These are phyloP conservation scores for Fusarium guadeloupense DNA, from an alignment of 2,329 filamentous ascomycete species.

Conservation along the genomic window DNA sequence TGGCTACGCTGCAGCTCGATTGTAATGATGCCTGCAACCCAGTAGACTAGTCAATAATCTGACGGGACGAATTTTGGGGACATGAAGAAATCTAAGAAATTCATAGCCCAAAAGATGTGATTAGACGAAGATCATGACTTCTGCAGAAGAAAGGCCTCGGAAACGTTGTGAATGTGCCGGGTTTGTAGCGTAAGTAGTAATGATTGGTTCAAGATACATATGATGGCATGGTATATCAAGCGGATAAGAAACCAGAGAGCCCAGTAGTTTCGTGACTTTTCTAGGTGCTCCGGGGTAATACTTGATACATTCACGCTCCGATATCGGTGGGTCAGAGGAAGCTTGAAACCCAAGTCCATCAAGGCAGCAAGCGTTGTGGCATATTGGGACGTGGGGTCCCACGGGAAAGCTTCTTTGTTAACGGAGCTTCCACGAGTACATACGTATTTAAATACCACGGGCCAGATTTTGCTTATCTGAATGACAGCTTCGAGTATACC, in stretches of 20 bases:
- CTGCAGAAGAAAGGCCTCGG: conserved; percentile 17
- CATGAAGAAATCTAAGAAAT: conserved; percentile 7
- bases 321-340: conserved; percentile 8
- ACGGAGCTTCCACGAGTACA: background rate
- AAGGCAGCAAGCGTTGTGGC: background rate
- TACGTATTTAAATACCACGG: background rate
- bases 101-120: conserved; percentile 4
- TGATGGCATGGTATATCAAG: conserved; percentile 14
- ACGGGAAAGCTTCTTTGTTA: background rate
- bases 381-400: background rate
- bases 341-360: conserved; percentile 8
- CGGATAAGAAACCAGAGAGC: conserved; percentile 16
- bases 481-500: conserved; percentile 2
- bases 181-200: conserved; percentile 12
- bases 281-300: background rate
- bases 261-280: conserved; percentile 5
- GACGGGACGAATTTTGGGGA: background rate
- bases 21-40: conserved; percentile 3
- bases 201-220: conserved; percentile 17
- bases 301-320: background rate
- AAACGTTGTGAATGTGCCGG: background rate
- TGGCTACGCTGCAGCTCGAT: conserved; percentile 12
- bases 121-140: background rate
- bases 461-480: background rate
- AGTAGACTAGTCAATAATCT: conserved; percentile 1